Base-by-base conservation (phyloP, 2,329 filamentous ascomycete species). In the Biscogniauxia mediterranea region DNA sequence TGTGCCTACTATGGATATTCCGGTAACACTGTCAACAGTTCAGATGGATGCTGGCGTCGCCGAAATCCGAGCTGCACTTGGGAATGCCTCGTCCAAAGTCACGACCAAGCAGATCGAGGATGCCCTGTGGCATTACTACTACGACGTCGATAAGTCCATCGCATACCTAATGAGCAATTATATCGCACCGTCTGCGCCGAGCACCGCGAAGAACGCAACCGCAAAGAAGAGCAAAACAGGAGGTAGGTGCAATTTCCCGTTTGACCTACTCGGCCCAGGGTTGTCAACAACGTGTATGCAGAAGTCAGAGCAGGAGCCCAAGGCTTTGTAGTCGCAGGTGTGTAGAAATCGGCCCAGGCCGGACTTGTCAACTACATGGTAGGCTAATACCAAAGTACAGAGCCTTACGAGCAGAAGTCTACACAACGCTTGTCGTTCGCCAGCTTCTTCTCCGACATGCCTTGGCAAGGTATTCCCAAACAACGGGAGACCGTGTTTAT, bases 101-200 rank as follows among this genome's bases (percentile, higher is more conserved):
- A 84, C 81, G 42, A 78, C 75, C 53, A 75, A 71, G 46, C 89
- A 97, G 72, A 94, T 97, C 64, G 87, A 96, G 74, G 94, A 98
- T 63, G 85, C 93, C 0, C 77, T 99, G 17, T 98, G 93, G 92
- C 87, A 99, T 76, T 97, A 97, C 76, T 98, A 94, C 75, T 98
- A 93, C 74, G 93, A 99, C 70, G 82, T 97, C 28, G 89, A 88
- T 60, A 97, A 97, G 76, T 87, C 92, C 0, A 89, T 96, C 46
- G 82, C 85, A 60, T 97, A 96, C 72, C 77, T 99, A 61, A 85
- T 87, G 64, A 90, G 88, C 82, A 88, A 81, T 32, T 85, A 80
- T 66, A 78, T 85, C 66, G 75, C 78, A 7, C 71, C 78, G 52
- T 66, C 70, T 23, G 58, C 64, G n/a, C 71, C 75, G 17, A 82